Evolutionary conservation across 108 stramenopile species (phyloP).

Genomic region (Poteriospumella lacustris): DNA sequence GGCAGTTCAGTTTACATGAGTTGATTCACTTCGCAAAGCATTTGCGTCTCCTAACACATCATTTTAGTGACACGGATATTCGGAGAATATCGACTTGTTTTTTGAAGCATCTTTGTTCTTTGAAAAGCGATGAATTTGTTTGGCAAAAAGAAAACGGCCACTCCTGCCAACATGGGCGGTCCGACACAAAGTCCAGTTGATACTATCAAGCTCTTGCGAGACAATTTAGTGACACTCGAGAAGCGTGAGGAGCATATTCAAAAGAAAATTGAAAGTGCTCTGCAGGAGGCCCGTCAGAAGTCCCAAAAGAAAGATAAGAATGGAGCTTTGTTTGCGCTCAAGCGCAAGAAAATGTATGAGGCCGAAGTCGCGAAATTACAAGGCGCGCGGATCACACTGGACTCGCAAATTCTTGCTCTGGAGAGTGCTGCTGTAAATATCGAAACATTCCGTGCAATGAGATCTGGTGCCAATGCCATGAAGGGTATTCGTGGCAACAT

Average conservation of each 20-base stretch:
- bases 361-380: slow-evolving; percentile 89
- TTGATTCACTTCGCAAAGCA: too few species aligned
- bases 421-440: slow-evolving; percentile 89
- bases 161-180: neutral
- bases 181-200: neutral
- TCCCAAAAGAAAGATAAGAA: slow-evolving; percentile 89
- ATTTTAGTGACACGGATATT: too few species aligned
- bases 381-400: slow-evolving; percentile 84
- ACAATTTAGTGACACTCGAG: neutral
- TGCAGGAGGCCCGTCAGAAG: slow-evolving; percentile 82
- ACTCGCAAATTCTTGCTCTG: slow-evolving; percentile 86
- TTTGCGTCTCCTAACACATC: too few species aligned
- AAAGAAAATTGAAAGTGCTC: slow-evolving; percentile 72
- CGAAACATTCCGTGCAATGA: slow-evolving; percentile 84
- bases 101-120: neutral
- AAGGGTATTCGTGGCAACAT: slow-evolving; percentile 71
- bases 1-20: too few species aligned
- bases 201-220: neutral
- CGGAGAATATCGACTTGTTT: too few species aligned
- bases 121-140: slow-evolving; percentile 1
- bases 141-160: neutral
- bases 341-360: slow-evolving; percentile 93
- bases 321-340: slow-evolving; percentile 87
- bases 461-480: slow-evolving; percentile 77
- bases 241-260: slow-evolving; percentile 62